A percentile compares a stretch with the other conserved stretches of the same genome.
phyloP scores from a whole-genome alignment of 192 early-diverging fungal genomes.

The Neocallimastix lanati region DNA sequence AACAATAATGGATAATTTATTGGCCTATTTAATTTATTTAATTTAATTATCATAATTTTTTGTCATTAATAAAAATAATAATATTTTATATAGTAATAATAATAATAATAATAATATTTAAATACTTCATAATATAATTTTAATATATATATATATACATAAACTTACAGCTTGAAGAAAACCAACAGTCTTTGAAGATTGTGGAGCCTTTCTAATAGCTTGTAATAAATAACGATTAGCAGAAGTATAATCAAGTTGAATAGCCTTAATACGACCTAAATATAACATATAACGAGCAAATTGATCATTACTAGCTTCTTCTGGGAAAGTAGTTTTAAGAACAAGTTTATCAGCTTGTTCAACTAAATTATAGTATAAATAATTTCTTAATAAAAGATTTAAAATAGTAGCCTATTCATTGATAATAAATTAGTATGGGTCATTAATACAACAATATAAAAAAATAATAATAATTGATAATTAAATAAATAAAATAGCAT shows the following conservation, averaged over 20 bases:
- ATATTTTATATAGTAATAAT: not conserved
- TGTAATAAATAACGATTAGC: constrained; percentile 75
- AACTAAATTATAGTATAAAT: constrained; percentile 84
- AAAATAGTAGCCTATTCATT: constrained; percentile 57
- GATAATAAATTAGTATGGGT: not conserved
- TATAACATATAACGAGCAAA: constrained; percentile 92
- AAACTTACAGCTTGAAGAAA: constrained; percentile 74
- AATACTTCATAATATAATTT: not conserved
- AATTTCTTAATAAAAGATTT: constrained; percentile 80
- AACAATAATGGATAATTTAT: constrained; percentile 93
- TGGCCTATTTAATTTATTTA: constrained; percentile 28
- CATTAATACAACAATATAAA: no score
- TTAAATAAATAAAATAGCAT: no score
- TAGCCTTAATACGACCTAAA: constrained; percentile 88
- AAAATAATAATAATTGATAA: no score
- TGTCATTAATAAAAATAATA: no score
- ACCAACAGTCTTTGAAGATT: constrained; percentile 60
- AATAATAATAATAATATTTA: constrained; percentile 1
- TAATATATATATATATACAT: no score
- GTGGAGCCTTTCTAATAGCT: constrained; percentile 90
- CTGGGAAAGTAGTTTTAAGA: constrained; percentile 77
- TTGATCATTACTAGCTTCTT: constrained; percentile 79
- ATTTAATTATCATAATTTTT: no score
- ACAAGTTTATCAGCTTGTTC: constrained; percentile 96
- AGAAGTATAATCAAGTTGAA: constrained; percentile 91